Evolutionary conservation across 1,284 basidiomycete species (phyloP).

Genomic region (Rhodotorula sp.): DNA sequence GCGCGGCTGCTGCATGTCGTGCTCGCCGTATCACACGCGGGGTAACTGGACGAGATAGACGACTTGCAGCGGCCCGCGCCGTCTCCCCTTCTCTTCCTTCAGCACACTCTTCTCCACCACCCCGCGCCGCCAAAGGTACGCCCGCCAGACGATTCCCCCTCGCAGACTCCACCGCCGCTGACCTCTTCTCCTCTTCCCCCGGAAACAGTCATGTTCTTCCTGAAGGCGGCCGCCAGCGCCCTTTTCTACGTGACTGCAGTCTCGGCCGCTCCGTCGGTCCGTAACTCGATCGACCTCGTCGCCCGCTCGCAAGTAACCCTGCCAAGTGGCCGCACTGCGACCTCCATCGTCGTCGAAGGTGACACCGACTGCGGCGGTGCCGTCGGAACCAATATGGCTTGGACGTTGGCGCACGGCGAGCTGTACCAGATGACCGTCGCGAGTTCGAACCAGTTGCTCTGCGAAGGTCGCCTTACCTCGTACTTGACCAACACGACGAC

Average conservation of each 20-base stretch:
- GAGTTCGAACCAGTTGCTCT: not conserved
- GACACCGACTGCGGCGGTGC: not conserved
- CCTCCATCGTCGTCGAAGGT: not conserved
- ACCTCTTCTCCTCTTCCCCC: too few relatives aligned
- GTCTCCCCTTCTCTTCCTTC: too few relatives aligned
- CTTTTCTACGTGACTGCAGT: not conserved
- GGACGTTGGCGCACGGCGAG: not conserved
- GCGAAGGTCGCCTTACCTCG: not conserved
- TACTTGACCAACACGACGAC: not conserved
- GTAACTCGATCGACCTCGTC: conserved; percentile 1
- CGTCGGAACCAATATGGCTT: not conserved
- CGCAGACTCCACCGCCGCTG: too few relatives aligned
- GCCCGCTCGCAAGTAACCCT: not conserved
- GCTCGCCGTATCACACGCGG: too few relatives aligned
- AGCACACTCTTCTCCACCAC: too few relatives aligned
- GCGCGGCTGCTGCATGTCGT: too few relatives aligned
- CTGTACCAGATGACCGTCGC: not conserved
- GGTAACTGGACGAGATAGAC: too few relatives aligned
- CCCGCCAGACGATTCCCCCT: too few relatives aligned
- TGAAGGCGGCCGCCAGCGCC: not conserved
- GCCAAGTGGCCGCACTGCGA: not conserved
- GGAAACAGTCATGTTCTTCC: not conserved
- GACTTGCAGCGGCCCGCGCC: too few relatives aligned
- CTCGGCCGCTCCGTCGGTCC: not conserved
- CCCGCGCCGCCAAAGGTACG: too few relatives aligned